A percentile compares a stretch with the other conserved stretches of the same genome.
These are phyloP conservation scores for Penicillium bovifimosum DNA, from an alignment of 495 filamentous ascomycete species.

Conservation along the genomic window DNA sequence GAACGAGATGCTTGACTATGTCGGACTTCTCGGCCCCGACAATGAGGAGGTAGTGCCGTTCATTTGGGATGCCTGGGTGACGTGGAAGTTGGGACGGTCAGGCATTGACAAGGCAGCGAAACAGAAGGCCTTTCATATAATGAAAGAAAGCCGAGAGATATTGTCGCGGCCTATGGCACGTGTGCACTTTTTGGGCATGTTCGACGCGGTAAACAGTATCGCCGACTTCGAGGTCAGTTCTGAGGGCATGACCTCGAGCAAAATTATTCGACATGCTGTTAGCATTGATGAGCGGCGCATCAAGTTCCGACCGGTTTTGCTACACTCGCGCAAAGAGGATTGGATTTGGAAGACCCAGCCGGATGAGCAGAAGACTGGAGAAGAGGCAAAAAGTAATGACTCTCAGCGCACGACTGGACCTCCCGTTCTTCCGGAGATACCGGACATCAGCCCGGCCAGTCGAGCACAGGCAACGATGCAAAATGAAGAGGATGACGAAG, in stretches of 20 bases:
- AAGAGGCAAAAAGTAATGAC: background rate
- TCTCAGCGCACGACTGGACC: background rate
- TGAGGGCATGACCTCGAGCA: conserved; percentile 13
- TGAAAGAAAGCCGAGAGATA: conserved; percentile 67
- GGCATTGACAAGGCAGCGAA: conserved; percentile 43
- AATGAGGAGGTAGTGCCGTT: conserved; percentile 80
- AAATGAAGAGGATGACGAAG: background rate
- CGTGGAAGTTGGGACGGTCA: conserved; percentile 58
- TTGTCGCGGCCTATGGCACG: conserved; percentile 62
- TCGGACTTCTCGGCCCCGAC: conserved; percentile 66
- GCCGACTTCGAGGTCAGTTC: conserved; percentile 66
- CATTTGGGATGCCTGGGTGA: conserved; percentile 72
- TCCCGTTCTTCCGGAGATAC: background rate
- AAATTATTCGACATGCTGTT: conserved; percentile 39
- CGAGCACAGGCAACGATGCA: background rate
- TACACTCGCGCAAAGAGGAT: background rate
- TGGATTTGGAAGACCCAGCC: background rate
- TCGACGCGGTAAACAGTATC: conserved; percentile 59
- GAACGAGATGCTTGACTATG: conserved; percentile 76
- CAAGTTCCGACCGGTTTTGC: conserved; percentile 35
- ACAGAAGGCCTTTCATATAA: conserved; percentile 55
- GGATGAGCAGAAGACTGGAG: background rate
- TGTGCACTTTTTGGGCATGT: conserved; percentile 38
- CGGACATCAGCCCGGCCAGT: background rate
- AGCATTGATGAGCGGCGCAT: conserved; percentile 42